phyloP scores from a whole-genome alignment of 2,329 filamentous ascomycete species.

The Trichoderma citrinoviride region DNA sequence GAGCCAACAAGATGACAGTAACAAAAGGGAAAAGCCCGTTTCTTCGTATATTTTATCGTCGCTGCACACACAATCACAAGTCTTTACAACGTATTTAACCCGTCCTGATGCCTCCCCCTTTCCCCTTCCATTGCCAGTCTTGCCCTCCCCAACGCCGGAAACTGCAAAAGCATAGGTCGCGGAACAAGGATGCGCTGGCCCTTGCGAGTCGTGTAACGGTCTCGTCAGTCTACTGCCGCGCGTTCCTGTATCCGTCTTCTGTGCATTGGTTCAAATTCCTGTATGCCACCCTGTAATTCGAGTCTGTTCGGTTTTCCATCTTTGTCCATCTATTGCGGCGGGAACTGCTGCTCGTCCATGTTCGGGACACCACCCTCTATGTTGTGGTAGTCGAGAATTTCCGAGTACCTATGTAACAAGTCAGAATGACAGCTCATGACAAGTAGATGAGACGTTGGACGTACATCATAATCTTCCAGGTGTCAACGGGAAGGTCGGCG shows the following conservation, averaged over 20 bases:
- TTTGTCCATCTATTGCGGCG: constrained; percentile 34
- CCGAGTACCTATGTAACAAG: constrained; percentile 76
- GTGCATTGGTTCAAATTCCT: constrained; percentile 15
- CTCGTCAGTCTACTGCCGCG: constrained; percentile 1
- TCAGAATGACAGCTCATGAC: not conserved
- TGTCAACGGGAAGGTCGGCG: constrained; percentile 92
- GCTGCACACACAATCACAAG: constrained; percentile 19
- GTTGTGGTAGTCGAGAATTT: constrained; percentile 98
- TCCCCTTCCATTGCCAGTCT: constrained; percentile 14
- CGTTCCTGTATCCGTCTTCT: constrained; percentile 13
- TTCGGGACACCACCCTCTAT: constrained; percentile 57
- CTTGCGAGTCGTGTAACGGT: not conserved
- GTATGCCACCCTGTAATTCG: constrained; percentile 7
- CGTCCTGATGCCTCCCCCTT: not conserved
- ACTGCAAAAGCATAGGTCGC: constrained; percentile 14
- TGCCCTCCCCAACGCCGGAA: constrained; percentile 35
- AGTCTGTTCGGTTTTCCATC: not conserved
- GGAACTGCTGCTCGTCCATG: constrained; percentile 44
- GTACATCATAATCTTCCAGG: constrained; percentile 99
- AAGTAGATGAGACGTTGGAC: constrained; percentile 33
- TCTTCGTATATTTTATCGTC: constrained; percentile 19
- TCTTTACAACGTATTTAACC: constrained; percentile 21
- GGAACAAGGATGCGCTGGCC: constrained; percentile 11
- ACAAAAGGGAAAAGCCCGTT: constrained; percentile 10
- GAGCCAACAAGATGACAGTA: not conserved